These are phyloP conservation scores for Nigrograna mackinnonii DNA, from an alignment of 2,329 filamentous ascomycete species.

Conservation along the genomic window DNA sequence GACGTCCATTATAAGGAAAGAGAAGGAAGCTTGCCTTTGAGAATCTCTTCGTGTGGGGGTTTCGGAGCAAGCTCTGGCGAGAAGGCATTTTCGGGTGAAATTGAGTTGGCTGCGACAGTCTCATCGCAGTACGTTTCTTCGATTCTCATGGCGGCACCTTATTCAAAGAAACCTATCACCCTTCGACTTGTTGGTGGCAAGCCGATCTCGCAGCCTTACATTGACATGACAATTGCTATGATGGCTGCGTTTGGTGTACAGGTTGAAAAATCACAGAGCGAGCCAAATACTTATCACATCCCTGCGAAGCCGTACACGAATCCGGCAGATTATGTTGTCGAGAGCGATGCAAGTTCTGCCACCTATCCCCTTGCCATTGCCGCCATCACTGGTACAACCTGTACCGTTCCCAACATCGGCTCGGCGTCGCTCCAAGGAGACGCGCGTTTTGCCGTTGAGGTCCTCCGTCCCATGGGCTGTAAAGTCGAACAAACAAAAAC, in stretches of 20 bases:
- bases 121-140: conserved; percentile 99
- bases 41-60: conserved; percentile 66
- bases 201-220: conserved; percentile 94
- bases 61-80: conserved; percentile 75
- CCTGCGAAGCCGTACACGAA: conserved; percentile 83
- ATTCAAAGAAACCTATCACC: conserved; percentile 92
- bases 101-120: conserved; percentile 90
- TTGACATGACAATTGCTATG: conserved; percentile 99
- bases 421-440: conserved; percentile 91
- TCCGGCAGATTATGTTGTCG: conserved; percentile 83
- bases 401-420: conserved; percentile 95
- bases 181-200: conserved; percentile 92
- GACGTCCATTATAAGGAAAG: conserved; percentile 83
- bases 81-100: conserved; percentile 65
- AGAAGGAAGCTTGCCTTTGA: conserved; percentile 80
- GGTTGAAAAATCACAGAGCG: conserved; percentile 74
- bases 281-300: conserved; percentile 92
- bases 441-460: conserved; percentile 88
- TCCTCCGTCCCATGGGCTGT: conserved; percentile 92
- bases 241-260: conserved; percentile 89
- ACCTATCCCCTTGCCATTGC: conserved; percentile 95
- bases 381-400: conserved; percentile 93
- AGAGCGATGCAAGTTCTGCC: conserved; percentile 96
- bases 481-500: conserved; percentile 79
- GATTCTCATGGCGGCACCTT: conserved; percentile 93